Base-by-base conservation (phyloP, 2,329 filamentous ascomycete genomes). In the Bipolaris sorokiniana region DNA sequence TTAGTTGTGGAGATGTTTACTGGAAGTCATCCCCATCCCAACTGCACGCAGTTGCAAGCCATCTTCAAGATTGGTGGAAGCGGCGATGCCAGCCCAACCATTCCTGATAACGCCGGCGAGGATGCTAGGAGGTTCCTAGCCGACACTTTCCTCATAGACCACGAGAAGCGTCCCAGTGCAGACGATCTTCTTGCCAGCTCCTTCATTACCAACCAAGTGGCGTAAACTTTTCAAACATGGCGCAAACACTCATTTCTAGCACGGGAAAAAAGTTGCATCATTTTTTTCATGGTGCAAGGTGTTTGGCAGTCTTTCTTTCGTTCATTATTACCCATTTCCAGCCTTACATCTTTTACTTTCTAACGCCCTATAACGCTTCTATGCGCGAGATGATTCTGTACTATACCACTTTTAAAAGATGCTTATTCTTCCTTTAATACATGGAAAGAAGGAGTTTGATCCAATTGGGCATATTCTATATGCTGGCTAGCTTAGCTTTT, bases 1-100 rank as follows among this genome's bases (percentile, higher is more conserved):
- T 82, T 99, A 49, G 92, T 99, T 13, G 94, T 99, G 22, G 95
- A 99, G 81, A 99, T 99, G 95, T 97, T 98, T 84, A 98, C 95
- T 11, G 95, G 95, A 54, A 90, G 88, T 42, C 95, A 98, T 75
- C 95, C 95, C 1, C 97, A 97, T 83, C 95, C 95, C 0, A 94
- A 97, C 79, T 97, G 92, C 81, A 96, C 91, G 58, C 96, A 99
- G 78, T 83, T 99, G 62, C 95, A 99, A 76, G 95, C 95, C 58
- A 97, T 99, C 72, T 99, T 99, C 83, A 97, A 97, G 81, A 98
- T 99, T 74, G 80, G 80, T 33, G 93, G 93, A 37, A 92, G 90
- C 63, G 88, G 90, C 65, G 90, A 91, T 76, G 92, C 92, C 22
- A 88, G 91, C 42, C 95, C 95, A 0, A 93, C 91, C 15, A 90